phyloP scores from a whole-genome alignment of 805 yeast species.

The Hanseniaspora clermontiae region DNA sequence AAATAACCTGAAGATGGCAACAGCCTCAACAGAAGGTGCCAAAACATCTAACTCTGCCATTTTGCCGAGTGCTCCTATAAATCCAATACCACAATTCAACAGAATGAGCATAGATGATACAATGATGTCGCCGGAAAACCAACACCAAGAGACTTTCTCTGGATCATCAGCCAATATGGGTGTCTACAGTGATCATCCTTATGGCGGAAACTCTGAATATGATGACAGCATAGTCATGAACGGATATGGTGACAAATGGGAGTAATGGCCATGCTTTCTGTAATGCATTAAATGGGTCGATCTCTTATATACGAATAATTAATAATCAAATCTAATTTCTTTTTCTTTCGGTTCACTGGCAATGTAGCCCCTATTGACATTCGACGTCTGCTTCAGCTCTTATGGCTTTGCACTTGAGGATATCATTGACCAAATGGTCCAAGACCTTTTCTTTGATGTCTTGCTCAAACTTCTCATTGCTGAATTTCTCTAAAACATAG shows the following conservation, averaged over 20 bases:
- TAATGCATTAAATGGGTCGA: neutral
- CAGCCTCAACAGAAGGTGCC: neutral
- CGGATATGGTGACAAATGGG: slow-evolving; percentile 6
- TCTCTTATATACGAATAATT: neutral
- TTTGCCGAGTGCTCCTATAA: slow-evolving; percentile 5
- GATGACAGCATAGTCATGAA: slow-evolving; percentile 10
- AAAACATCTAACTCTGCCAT: neutral
- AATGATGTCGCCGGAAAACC: neutral
- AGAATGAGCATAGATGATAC: neutral
- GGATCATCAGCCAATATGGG: neutral
- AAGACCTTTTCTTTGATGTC: slow-evolving; percentile 37
- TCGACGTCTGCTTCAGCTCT: slow-evolving; percentile 6
- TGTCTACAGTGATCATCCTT: slow-evolving; percentile 8
- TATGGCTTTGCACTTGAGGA: neutral
- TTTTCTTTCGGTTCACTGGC: no score
- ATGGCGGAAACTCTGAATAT: slow-evolving; percentile 9
- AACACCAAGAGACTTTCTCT: neutral
- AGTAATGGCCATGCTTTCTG: neutral
- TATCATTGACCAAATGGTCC: neutral
- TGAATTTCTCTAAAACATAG: slow-evolving; percentile 42
- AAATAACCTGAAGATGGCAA: neutral
- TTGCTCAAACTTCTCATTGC: slow-evolving; percentile 43
- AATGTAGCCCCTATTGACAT: neutral
- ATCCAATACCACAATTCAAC: slow-evolving; percentile 1
- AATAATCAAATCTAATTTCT: neutral